phyloP scores from a whole-genome alignment of 441 rosid genomes.

The Gossypium davidsonii region DNA sequence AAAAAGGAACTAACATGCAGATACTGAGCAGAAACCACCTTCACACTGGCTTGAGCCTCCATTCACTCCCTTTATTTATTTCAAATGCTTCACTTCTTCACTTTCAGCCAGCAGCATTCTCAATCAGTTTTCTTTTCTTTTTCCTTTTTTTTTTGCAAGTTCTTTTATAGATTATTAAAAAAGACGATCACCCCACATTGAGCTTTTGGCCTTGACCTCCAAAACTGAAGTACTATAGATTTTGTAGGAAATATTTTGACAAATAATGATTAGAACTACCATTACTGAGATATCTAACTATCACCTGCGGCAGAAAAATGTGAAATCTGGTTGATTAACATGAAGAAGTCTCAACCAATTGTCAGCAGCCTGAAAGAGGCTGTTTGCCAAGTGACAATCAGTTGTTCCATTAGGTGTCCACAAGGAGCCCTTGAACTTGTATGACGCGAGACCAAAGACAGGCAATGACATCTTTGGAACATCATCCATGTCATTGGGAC shows the following conservation, averaged over 20 bases:
- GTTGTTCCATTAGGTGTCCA: background rate
- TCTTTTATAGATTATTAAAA: slow-evolving; percentile 8
- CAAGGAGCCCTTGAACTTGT: background rate
- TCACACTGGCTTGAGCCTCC: slow-evolving; percentile 12
- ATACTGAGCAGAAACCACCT: slow-evolving; percentile 13
- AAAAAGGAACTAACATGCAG: slow-evolving; percentile 15
- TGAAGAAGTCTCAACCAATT: slow-evolving; percentile 39
- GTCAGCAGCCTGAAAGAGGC: slow-evolving; percentile 14
- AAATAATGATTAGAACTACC: slow-evolving; percentile 12
- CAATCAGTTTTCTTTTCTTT: background rate
- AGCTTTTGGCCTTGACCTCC: slow-evolving; percentile 4
- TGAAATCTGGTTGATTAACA: slow-evolving; percentile 72
- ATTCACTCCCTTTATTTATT: slow-evolving; percentile 4
- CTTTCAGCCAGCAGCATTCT: background rate
- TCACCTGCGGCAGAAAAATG: slow-evolving; percentile 53
- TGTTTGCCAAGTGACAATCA: background rate
- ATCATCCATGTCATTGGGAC: slow-evolving; percentile 13
- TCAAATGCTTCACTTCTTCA: slow-evolving; percentile 13
- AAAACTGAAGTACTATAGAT: slow-evolving; percentile 4
- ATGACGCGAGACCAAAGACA: slow-evolving; percentile 22
- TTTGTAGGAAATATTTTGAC: background rate
- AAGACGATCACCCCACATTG: slow-evolving; percentile 8
- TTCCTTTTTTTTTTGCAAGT: too few relatives aligned
- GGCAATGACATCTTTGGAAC: slow-evolving; percentile 66
- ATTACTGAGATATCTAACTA: slow-evolving; percentile 6